These are phyloP conservation scores for Penicillium atrosanguineum DNA, from an alignment of 495 filamentous ascomycete species.

Conservation along the genomic window DNA sequence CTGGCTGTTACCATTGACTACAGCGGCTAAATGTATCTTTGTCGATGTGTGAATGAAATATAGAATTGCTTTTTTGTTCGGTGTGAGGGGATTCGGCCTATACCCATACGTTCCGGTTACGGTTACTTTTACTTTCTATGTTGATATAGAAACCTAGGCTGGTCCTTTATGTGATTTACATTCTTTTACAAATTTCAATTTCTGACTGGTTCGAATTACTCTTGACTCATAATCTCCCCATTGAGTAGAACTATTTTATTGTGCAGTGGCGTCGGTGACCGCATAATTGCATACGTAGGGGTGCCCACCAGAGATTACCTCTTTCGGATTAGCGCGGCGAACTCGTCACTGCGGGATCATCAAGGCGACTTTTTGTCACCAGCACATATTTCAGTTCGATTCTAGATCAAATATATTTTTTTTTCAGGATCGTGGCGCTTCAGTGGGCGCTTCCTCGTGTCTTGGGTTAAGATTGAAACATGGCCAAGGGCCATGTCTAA, in stretches of 20 bases:
- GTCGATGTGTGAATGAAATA: conserved; percentile 1
- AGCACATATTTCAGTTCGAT: background rate
- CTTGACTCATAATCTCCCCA: background rate
- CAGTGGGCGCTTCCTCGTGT: too few relatives aligned
- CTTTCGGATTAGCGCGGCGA: conserved; percentile 1
- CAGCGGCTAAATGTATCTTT: conserved; percentile 20
- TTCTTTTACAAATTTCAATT: conserved; percentile 2
- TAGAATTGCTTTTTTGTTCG: conserved; percentile 4
- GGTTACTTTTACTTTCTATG: conserved; percentile 9
- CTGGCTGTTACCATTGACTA: conserved; percentile 32
- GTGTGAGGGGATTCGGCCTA: conserved; percentile 8
- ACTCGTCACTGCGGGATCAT: background rate
- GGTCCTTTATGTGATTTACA: conserved; percentile 14
- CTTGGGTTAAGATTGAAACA: too few relatives aligned
- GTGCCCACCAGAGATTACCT: background rate
- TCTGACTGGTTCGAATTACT: background rate
- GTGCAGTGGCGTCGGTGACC: conserved; percentile 12
- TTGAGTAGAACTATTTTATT: background rate
- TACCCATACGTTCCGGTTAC: conserved; percentile 17
- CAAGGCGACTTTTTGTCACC: background rate
- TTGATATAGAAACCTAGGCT: conserved; percentile 25
- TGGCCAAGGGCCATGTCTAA: too few relatives aligned
- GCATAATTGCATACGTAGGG: conserved; percentile 19
- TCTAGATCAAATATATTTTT: background rate
- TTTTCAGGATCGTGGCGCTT: background rate